A percentile compares a stretch with the other conserved stretches of the same genome.
Conservation (phyloP, 495 filamentous ascomycete genomes). For the Podospora australis region DNA sequence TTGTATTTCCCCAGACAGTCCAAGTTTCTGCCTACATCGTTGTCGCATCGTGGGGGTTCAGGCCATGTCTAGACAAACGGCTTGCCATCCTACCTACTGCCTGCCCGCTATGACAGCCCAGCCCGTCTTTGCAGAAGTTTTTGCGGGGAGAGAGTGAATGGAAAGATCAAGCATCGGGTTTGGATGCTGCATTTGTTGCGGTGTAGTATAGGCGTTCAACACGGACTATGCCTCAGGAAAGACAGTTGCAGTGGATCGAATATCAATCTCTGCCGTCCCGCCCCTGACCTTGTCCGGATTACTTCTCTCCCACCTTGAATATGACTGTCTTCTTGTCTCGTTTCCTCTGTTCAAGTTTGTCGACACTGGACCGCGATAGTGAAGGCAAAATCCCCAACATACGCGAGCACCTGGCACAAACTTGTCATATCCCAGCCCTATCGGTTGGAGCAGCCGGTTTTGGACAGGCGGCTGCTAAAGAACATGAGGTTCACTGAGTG, state of each 20-base stretch:
- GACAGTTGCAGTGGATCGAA: not conserved
- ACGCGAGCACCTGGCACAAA: not conserved
- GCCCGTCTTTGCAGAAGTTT: slow-evolving; percentile 12
- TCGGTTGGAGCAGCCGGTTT: slow-evolving; percentile 12
- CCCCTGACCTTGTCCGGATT: not conserved
- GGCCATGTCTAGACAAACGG: slow-evolving; percentile 3
- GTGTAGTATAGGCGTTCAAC: slow-evolving; percentile 9
- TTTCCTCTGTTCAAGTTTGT: not conserved
- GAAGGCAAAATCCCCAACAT: not conserved
- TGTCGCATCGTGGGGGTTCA: slow-evolving; percentile 2
- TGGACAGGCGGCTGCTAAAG: slow-evolving; percentile 29
- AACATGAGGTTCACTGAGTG: slow-evolving; percentile 11
- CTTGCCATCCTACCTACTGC: slow-evolving; percentile 19
- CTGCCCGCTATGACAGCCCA: slow-evolving; percentile 21
- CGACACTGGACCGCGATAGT: not conserved
- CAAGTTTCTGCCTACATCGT: not conserved
- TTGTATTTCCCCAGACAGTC: not conserved
- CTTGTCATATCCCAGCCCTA: slow-evolving; percentile 3
- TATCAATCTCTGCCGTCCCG: not conserved
- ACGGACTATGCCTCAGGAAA: slow-evolving; percentile 8
- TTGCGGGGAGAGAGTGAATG: slow-evolving; percentile 14
- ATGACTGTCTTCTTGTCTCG: not conserved
- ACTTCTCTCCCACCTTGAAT: not conserved
- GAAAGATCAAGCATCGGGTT: not conserved
- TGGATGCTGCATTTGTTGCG: not conserved